A percentile compares a stretch with the other conserved stretches of the same genome.
phyloP scores from a whole-genome alignment of 2,329 filamentous ascomycete species.

The Thelonectria olida region DNA sequence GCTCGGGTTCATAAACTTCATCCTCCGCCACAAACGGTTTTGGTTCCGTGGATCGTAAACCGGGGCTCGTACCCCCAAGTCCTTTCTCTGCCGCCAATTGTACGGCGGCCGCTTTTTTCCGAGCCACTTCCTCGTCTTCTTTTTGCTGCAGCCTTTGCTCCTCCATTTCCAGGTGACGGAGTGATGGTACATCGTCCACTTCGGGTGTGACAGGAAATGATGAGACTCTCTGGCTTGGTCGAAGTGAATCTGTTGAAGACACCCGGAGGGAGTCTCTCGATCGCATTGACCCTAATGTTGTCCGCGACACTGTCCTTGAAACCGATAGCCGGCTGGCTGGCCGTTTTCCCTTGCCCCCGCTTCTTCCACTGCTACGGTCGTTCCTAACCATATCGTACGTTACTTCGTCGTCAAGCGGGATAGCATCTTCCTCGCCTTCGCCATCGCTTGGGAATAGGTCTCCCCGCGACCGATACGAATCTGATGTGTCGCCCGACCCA shows the following conservation, averaged over 20 bases:
- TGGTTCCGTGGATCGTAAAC: conserved; percentile 23
- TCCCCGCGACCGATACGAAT: conserved; percentile 86
- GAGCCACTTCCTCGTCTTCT: conserved; percentile 63
- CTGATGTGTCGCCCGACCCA: conserved; percentile 82
- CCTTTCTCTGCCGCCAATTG: conserved; percentile 61
- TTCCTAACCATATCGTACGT: conserved; percentile 83
- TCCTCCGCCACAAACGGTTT: conserved; percentile 46
- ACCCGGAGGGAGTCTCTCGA: conserved; percentile 42
- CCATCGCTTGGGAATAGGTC: conserved; percentile 91
- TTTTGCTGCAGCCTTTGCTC: conserved; percentile 60
- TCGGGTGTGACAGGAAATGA: conserved; percentile 48
- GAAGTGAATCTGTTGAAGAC: conserved; percentile 45
- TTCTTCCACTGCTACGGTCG: conserved; percentile 69
- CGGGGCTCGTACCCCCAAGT: conserved; percentile 43
- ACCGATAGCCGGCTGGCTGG: conserved; percentile 47
- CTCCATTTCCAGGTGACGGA: conserved; percentile 63
- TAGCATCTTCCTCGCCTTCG: conserved; percentile 88
- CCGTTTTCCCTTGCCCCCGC: conserved; percentile 68
- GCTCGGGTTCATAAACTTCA: conserved; percentile 38
- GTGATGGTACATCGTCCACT: conserved; percentile 53
- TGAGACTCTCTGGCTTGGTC: conserved; percentile 35
- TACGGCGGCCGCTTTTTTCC: conserved; percentile 61
- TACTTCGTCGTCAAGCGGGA: conserved; percentile 93
- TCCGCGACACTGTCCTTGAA: conserved; percentile 66
- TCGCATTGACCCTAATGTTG: conserved; percentile 60